Base-by-base conservation (phyloP, 176 grass and related monocot genomes). In the Elaeis guineensis region DNA sequence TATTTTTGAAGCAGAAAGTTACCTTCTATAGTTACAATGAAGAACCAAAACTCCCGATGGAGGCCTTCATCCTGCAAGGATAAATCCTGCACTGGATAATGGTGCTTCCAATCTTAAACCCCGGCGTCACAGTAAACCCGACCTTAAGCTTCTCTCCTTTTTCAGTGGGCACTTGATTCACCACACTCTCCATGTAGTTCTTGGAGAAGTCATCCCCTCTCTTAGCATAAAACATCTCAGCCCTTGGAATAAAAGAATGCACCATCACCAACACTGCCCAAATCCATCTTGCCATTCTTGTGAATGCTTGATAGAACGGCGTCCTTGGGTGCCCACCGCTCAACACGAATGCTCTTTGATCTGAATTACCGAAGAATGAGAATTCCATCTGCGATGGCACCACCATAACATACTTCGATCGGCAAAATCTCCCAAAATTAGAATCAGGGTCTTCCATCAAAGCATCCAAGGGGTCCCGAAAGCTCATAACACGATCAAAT, bases 291-390 rank as follows among this genome's bases (percentile, higher is more conserved):
- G 86, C 75, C 91, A 90, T 96, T 20, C 35, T 56, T 19, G 77
- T 72, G 77, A 96, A 96, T 16, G 63, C 55, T 52, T 72, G 57
- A 55, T 96, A 90, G 67, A 96, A 87, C 15, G 79, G 80, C 51
- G 91, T 96, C 75, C 80, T 96, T n/a, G 91, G 91, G 74, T 96
- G 86, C 1, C 86, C 67, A 0, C 83, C 86, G 5, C 28, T 66
- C 69, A 74, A 20, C 7, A 96, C 62, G 63, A 96, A 87, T 48
- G 60, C 69, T 61, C 91, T 84, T 19, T 96, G 80, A 28, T 96
- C 80, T 54, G 70, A 75, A 68, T 80, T 96, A 12, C 91, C 86
- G 21, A 96, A 85, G 26, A 96, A 85, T 17, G 80, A 90, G 54
- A 60, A 28, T 59, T 96, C 91, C 86, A 96, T 87, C 67, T 58